Evolutionary conservation across 1,284 basidiomycete genomes (phyloP), one percentile per base, ranked within the genome.

Genomic region (Kalmanozyma brasiliensis): DNA sequence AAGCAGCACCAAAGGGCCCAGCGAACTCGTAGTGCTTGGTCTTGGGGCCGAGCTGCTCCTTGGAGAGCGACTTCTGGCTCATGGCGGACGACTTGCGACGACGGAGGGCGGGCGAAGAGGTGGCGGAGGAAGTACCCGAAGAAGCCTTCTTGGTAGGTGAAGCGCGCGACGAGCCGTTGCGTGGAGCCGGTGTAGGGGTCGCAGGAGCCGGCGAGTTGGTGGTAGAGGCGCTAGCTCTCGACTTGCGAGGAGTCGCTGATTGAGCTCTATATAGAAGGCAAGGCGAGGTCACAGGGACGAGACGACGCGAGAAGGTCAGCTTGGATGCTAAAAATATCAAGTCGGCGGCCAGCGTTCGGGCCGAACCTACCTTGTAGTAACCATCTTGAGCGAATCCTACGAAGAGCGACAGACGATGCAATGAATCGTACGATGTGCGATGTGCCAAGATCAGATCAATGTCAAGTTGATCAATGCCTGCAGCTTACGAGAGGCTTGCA

Each of bases 1-100:
- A 85, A 37, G 90, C 79, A 0, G 93, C 90, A 19, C 94, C 93
- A 4, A 87, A 85, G 3, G 92, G 92, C 0, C 94, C 94, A 53
- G 92, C 83, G 82, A 97, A 97, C 81, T 96, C 93, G 82, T 89
- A 91, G 43, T 86, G 83, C 0, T 85, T 87, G 19, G 84, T 84
- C 44, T 74, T 76, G 19, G 85, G 85, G 57, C 85, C 85, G 55
- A 86, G 82, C 38, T 71, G 68, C 49, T 71, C 49, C 55, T 71
- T 66, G 41, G 68, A 57, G 40, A 61, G 57, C 47, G 62, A 55
- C 29, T 66, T 71, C 30, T 41, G 37, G 48, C 47, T 64, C 68
- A 65, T 71, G 46, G 42, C 45, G 49, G 68, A 64, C 2, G 61
- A 64, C 32, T 64, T 60, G 24, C 61, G 67, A 30, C 61, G 56